Evolutionary conservation across 371 early-diverging fungal genomes (phyloP).

Genomic region (Encephalitozoon cuniculi): DNA sequence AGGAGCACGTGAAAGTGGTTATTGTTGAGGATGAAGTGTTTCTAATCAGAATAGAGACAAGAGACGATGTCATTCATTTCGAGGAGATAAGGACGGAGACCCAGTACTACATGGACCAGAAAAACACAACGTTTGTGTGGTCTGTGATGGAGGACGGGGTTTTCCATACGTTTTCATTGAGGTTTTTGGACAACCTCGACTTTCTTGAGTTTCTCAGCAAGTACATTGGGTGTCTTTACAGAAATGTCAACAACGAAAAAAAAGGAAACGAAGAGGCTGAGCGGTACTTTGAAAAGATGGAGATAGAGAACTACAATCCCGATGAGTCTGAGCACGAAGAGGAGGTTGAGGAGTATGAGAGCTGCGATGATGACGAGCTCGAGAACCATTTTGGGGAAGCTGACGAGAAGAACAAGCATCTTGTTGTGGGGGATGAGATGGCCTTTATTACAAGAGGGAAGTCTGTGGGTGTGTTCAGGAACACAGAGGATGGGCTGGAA

Average conservation of each 20-base stretch:
- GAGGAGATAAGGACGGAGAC: constrained; percentile 52
- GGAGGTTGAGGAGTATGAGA: not conserved
- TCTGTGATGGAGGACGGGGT: constrained; percentile 32
- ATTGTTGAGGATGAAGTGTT: constrained; percentile 18
- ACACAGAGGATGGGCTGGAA: constrained; percentile 47
- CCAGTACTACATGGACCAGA: constrained; percentile 60
- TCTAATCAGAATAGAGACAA: constrained; percentile 53
- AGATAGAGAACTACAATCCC: constrained; percentile 26
- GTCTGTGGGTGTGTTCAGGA: constrained; percentile 59
- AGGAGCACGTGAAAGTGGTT: not conserved
- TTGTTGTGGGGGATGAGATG: constrained; percentile 53
- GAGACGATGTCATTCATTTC: constrained; percentile 52
- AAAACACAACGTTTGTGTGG: constrained; percentile 60
- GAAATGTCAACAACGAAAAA: constrained; percentile 12
- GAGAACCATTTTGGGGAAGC: constrained; percentile 18
- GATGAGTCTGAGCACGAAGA: constrained; percentile 30
- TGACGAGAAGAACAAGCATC: constrained; percentile 47
- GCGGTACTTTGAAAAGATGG: constrained; percentile 51
- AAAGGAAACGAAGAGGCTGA: constrained; percentile 38
- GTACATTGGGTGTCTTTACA: constrained; percentile 42
- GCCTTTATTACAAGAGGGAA: constrained; percentile 60
- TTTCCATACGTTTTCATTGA: constrained; percentile 54
- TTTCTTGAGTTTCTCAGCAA: constrained; percentile 58
- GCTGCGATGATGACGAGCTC: constrained; percentile 4
- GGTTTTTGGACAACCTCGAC: constrained; percentile 44